Base-by-base conservation (phyloP, 495 filamentous ascomycete genomes). In the Aspergillus asperescens region DNA sequence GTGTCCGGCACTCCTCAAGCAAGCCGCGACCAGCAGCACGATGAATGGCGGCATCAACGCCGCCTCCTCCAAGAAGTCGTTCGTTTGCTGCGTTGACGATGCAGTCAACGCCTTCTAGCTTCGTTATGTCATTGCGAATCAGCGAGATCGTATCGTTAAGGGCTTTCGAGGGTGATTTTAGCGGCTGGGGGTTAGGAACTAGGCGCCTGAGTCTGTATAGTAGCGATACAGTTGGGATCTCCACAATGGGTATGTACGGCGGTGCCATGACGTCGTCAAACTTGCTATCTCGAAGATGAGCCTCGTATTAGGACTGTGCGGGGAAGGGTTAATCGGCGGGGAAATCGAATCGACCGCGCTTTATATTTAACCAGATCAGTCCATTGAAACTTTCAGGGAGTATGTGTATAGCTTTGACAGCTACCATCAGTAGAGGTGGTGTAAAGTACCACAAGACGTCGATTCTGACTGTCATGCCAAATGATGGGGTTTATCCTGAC, bases 1-100 rank as follows among this genome's bases (percentile, higher is more conserved):
- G 76, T 0, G 55, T 73, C 24, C 66, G 59, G 66, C 93, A 96
- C 66, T 90, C 93, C 7, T 74, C 54, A n/a, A 85, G 55, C 8
- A 96, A 76, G 0, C 64, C 57, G 1, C 68, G 77, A 6, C 93
- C 93, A 22, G 93, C 93, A 23, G 86, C 88, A 28, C 78, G 66
- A 65, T 97, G 93, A 59, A 97, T 95, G 19, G 88, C 89, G 16
- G 85, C 87, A 54, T 90, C 87, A 19, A 96, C 90, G 29, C 92
- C 93, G 13, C 89, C 88, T 35, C 93, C 93, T 42, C 89, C 87
- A 3, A 87, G 75, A 0, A 98, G 78, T 7, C 78, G 83, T 15
- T 70, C 67, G 64, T 96, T 96, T 18, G 93, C 91, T 8, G 93
- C 92, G 66, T 97, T 96, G 62, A 96, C 91, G 59, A 96, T 96